Evolutionary conservation across 331 rosid species (phyloP).

Genomic region (Cydonia oblonga): DNA sequence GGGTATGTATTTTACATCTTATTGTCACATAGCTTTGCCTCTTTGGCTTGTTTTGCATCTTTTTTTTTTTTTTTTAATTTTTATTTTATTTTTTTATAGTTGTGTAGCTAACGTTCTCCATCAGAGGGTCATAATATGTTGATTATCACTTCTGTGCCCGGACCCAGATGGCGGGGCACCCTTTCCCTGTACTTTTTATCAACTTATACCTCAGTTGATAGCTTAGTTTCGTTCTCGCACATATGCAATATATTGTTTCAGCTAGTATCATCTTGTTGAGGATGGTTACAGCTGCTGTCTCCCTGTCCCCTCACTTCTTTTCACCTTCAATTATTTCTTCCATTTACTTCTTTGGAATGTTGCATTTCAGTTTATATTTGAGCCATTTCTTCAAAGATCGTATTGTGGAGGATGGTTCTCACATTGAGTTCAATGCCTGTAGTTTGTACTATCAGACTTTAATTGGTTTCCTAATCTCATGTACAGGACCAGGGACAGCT

Average conservation of each 20-base stretch:
- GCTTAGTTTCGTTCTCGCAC: background rate
- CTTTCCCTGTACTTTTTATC: background rate
- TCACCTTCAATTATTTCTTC: background rate
- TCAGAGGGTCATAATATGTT: background rate
- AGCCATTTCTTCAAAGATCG: background rate
- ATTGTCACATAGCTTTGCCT: conserved; percentile 4
- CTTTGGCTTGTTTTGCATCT: conserved; percentile 1
- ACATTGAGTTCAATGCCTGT: background rate
- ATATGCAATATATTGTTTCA: background rate
- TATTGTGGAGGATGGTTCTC: background rate
- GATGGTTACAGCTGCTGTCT: background rate
- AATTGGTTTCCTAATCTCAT: conserved; percentile 19
- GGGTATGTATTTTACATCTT: conserved; percentile 42
- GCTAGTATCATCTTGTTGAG: background rate
- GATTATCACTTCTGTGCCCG: background rate
- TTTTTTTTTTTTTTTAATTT: background rate
- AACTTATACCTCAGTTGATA: no score
- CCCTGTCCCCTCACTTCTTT: background rate
- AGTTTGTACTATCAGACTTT: background rate
- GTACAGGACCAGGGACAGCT: conserved; percentile 63
- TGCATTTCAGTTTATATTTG: background rate
- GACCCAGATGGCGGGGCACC: background rate
- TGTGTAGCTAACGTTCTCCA: background rate
- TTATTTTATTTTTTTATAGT: background rate
- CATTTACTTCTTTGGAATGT: background rate